Conservation (phyloP, 2,329 filamentous ascomycete genomes). For the Monosporascus sp. region DNA sequence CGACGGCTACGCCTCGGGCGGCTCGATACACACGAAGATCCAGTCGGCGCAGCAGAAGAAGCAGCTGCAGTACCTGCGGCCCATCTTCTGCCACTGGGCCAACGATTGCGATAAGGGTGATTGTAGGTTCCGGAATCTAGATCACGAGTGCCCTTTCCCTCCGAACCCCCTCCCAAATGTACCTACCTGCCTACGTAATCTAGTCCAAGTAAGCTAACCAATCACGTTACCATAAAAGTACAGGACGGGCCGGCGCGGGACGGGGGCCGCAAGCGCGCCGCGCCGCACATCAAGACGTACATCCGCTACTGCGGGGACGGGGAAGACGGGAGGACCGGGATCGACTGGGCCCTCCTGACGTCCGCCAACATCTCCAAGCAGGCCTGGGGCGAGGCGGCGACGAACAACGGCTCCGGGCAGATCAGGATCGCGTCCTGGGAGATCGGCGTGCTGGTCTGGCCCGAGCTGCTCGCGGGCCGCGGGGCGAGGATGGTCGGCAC, state of each 20-base stretch:
- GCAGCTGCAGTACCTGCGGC: conserved; percentile 68
- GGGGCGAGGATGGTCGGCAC: conserved; percentile 59
- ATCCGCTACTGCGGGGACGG: conserved; percentile 52
- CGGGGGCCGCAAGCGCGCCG: conserved; percentile 62
- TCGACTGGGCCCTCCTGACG: conserved; percentile 83
- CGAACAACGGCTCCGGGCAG: conserved; percentile 48
- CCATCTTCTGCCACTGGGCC: conserved; percentile 72
- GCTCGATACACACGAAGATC: conserved; percentile 77
- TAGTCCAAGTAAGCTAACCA: background rate
- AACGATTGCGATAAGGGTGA: conserved; percentile 45
- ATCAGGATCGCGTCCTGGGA: conserved; percentile 77
- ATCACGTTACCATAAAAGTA: background rate
- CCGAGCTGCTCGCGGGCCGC: conserved; percentile 46
- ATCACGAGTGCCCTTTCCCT: background rate
- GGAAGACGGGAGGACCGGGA: conserved; percentile 27
- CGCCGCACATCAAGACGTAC: conserved; percentile 89
- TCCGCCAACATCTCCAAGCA: conserved; percentile 91
- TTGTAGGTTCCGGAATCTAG: conserved; percentile 16
- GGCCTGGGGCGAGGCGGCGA: conserved; percentile 70
- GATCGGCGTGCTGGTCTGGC: conserved; percentile 80
- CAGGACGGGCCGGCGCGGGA: conserved; percentile 30
- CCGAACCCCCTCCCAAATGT: conserved; percentile 2
- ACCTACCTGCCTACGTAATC: background rate
- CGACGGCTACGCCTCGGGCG: conserved; percentile 73
- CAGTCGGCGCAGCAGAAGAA: conserved; percentile 65